Base-by-base conservation (phyloP, 1,284 basidiomycete species). In the Leccinum angustisporum region DNA sequence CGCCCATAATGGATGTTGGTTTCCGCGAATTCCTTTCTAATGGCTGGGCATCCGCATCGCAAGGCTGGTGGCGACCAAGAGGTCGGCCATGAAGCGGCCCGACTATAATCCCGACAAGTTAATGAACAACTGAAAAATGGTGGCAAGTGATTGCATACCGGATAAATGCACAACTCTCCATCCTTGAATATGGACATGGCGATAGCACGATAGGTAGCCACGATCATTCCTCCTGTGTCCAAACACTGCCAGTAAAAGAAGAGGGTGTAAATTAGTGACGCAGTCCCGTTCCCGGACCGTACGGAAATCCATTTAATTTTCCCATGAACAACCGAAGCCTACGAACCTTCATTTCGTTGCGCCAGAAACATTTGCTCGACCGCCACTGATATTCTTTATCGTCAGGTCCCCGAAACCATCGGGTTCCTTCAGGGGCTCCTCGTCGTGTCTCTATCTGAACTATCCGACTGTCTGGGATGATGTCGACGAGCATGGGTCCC, bases 121-220 rank as follows among this genome's bases (percentile, higher is more conserved):
- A 54, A 61, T 40, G 43, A 31, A 18, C 33, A 21, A 18, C 18
- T 34, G 18, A 30, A 25, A 56, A 54, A 51, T 25, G 10, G 16
- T 21, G 7, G 48, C 4, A n/a, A 38, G n/a, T 4, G 2, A n/a
- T 30, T 10, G 52, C 69, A 6, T 66, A 73, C 70, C 48, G 67
- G 72, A 57, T 74, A 63, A 21, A 74, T 63, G 13, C 62, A 57
- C 48, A 74, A 52, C 33, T 70, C 70, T 5, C 70, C 73, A 54
- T 75, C 70, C 50, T 75, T 75, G 46, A 54, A 62, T 40, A 65
- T 11, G 5, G 70, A 69, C 60, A 74, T 60, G 6, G 66, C 38
- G 16, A 67, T 72, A 11, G 58, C 53, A 54, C 70, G 72, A 57
- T 75, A 75, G 27, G 64, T 72, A n/a, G 70, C 72, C 36, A 75